Conservation (phyloP, 176 grass and related monocot genomes). For the Coix lacrymajobi region DNA sequence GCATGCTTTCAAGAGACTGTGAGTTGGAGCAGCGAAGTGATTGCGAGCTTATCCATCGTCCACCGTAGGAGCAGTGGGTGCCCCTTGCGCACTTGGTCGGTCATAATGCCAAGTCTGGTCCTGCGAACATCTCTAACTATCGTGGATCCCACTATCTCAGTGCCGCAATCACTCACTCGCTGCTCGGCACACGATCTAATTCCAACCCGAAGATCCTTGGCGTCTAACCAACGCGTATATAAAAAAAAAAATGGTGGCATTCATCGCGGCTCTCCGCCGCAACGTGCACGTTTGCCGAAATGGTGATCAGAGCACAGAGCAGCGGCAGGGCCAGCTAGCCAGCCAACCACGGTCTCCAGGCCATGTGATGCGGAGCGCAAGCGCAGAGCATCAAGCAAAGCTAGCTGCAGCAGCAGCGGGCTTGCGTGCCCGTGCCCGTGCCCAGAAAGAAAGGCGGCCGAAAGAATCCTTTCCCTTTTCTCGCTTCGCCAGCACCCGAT, state of each 20-base stretch:
- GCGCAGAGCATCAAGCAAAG: conserved; percentile 7
- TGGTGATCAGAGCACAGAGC: not conserved
- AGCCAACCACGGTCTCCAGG: not conserved
- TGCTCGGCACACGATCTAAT: not conserved
- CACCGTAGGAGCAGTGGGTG: not conserved
- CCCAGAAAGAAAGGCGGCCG: conserved; percentile 18
- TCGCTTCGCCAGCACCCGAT: not conserved
- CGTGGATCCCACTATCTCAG: not conserved
- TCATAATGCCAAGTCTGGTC: not conserved
- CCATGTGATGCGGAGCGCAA: conserved; percentile 13
- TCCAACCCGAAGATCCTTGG: not conserved
- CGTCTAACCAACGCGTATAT: not conserved
- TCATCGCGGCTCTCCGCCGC: not conserved
- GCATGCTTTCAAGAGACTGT: not conserved
- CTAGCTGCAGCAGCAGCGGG: not conserved
- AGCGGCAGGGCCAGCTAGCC: not conserved
- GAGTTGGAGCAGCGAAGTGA: conserved; percentile 6
- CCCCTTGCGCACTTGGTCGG: not conserved
- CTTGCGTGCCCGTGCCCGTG: not conserved
- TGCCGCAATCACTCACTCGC: not conserved
- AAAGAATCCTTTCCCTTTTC: conserved; percentile 4
- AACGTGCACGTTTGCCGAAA: conserved; percentile 20
- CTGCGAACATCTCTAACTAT: not conserved
- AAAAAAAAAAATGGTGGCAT: not conserved
- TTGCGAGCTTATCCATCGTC: not conserved